Evolutionary conservation across 495 filamentous ascomycete species (phyloP), one percentile per base, ranked within the genome.

Genomic region (Talaromyces nanjingensis): DNA sequence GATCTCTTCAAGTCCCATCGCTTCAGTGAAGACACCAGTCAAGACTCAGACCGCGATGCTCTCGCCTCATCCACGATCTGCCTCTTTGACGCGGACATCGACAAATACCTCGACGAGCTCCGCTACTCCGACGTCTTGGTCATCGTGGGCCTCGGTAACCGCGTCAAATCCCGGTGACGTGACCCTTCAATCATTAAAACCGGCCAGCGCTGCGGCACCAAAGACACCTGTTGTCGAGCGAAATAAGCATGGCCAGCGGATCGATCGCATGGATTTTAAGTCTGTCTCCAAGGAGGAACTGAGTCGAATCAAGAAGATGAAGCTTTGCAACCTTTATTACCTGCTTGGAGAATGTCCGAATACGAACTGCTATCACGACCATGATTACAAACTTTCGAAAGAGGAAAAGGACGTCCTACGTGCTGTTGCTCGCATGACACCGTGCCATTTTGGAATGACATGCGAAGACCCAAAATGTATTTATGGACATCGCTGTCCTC

Each of bases 291-390:
- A 81, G 45, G 79, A 85, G 29, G 84, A 87, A 39, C 73, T 88
- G 58, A 80, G 82, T 64, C 79, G 83, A 25, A 68, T 88, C 65
- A 86, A 87, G 70, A 84, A 82, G 67, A 76, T 90, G 67, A 94
- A 96, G 70, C 76, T 93, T 25, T 96, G 92, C 83, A 94, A 94
- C 71, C 89, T 91, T 65, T 85, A 92, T 72, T 93, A 87, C 72
- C 78, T 96, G 29, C 84, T 90, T 31, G 84, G 86, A 1, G 87
- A 88, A 53, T 96, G 92, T 69, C 81, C 85, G 37, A 87, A 86
- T 62, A 82, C 86, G 25, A 81, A 84, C 12, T 96, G 92, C 73
- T 84, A 83, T 52, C 91, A 94, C 69, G 84, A 87, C 63, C 91
- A 96, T 74, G 77, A 86, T 39, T 87, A 90, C 73, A 87, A 86